Percentiles rank a stretch among this genome's conserved stretches.
Evolutionary conservation across 2,329 filamentous ascomycete genomes (phyloP).

Genomic region (Trichoderma asperellum): DNA sequence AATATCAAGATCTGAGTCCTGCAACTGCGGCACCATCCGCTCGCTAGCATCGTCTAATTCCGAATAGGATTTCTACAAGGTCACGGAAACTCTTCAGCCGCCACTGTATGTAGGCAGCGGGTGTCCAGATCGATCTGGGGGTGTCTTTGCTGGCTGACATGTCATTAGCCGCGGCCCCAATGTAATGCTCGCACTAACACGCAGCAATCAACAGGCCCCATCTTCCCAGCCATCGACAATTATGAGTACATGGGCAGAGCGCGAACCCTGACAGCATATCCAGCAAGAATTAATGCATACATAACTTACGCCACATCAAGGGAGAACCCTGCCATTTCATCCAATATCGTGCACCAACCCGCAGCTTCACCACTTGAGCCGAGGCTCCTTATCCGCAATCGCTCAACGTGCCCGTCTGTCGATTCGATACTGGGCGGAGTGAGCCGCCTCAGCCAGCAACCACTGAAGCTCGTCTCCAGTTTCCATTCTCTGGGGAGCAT

Average conservation of each 20-base stretch:
- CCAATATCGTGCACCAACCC: neutral
- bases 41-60: neutral
- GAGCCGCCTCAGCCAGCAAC: slow-evolving; percentile 4
- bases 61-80: neutral
- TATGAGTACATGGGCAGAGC: neutral
- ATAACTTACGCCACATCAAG: slow-evolving; percentile 14
- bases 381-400: slow-evolving; percentile 19
- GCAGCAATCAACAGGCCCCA: neutral
- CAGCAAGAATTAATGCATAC: slow-evolving; percentile 7
- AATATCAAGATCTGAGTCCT: neutral
- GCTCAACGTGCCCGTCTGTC: slow-evolving; percentile 12
- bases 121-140: slow-evolving; percentile 9
- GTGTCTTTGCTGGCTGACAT: slow-evolving; percentile 4
- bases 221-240: slow-evolving; percentile 21
- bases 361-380: neutral
- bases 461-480: neutral
- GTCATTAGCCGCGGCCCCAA: neutral
- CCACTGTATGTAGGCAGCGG: too few relatives aligned
- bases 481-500: neutral
- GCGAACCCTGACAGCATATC: neutral
- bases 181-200: slow-evolving; percentile 3
- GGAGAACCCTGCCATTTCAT: neutral
- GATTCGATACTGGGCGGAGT: slow-evolving; percentile 24
- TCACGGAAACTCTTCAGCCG: slow-evolving; percentile 11
- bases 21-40: neutral